Base-by-base conservation (phyloP, 441 rosid genomes). In the Melastoma candidum region DNA sequence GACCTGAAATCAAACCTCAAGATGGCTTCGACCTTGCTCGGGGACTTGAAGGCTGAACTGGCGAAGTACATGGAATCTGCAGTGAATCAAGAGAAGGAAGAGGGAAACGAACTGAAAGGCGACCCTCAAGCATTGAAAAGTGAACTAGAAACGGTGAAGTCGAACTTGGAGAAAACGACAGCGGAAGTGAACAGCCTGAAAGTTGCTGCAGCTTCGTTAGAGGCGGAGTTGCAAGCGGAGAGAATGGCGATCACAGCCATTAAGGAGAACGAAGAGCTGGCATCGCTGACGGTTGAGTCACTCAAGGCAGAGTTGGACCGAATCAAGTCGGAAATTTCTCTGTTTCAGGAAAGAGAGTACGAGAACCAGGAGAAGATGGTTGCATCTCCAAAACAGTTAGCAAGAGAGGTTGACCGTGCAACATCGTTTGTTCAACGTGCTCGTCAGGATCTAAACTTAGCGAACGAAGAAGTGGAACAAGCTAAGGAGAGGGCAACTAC, bases 221-320 rank as follows among this genome's bases (percentile, higher is more conserved):
- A 77, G 48, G 51, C 74, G 0, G 98, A 92, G 63, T 79, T 87
- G 26, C 88, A 83, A 57, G 75, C 58, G 55, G 94, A 92, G 65
- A 92, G 75, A 57, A 56, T 72, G 1, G 76, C 78, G 26, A 85
- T 87, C 58, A 76, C 80, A n/a, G 49, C 75, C 2, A 61, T 82
- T 22, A 79, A 67, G 69, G 94, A 87, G 66, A 77, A 94, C 74
- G 98, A 92, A 83, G 96, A 90, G 60, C 79, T 85, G 84, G 94
- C 95, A 6, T 76, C 87, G 0, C 63, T 85, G 26, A 84, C 90
- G 12, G 95, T 85, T 57, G 77, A 90, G 63, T 80, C 95, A 54
- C 69, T 87, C 54, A 82, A 83, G 73, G 83, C 84, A 62, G 98
- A 92, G 70, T 58, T 92, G 27, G 86, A 87, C 4, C 71, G 65